Percentiles rank a stretch among this genome's conserved stretches.
Conservation (phyloP, 164 flowering plant species). For the Magnolia officinalis region DNA sequence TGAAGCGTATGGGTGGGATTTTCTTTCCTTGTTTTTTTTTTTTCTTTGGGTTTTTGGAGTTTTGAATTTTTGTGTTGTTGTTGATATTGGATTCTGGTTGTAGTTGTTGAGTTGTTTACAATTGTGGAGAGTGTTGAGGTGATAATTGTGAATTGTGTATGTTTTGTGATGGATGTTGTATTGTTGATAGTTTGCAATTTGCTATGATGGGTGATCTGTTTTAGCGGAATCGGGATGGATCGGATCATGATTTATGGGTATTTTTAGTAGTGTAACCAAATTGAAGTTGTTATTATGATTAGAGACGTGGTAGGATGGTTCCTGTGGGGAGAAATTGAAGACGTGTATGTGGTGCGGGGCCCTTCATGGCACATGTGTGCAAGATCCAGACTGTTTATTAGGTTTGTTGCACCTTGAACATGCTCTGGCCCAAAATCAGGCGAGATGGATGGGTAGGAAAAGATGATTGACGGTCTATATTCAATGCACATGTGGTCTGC, state of each 20-base stretch:
- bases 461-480: no score
- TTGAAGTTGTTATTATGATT: neutral
- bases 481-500: no score
- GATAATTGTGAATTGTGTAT: neutral
- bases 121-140: neutral
- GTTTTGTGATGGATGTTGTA: neutral
- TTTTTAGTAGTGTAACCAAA: no score
- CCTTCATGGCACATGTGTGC: no score
- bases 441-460: neutral
- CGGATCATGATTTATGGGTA: neutral
- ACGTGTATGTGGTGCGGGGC: no score
- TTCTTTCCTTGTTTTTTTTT: no score
- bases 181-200: neutral
- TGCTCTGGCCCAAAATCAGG: neutral
- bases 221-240: neutral
- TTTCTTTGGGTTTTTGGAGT: neutral
- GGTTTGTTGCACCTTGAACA: neutral
- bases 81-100: neutral
- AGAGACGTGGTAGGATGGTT: neutral
- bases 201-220: neutral
- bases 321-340: neutral
- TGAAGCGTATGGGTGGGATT: no score
- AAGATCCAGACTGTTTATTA: no score
- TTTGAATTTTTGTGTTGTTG: neutral
- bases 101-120: neutral